Conservation (phyloP, 805 yeast species). For the Candida rishiriensis region DNA sequence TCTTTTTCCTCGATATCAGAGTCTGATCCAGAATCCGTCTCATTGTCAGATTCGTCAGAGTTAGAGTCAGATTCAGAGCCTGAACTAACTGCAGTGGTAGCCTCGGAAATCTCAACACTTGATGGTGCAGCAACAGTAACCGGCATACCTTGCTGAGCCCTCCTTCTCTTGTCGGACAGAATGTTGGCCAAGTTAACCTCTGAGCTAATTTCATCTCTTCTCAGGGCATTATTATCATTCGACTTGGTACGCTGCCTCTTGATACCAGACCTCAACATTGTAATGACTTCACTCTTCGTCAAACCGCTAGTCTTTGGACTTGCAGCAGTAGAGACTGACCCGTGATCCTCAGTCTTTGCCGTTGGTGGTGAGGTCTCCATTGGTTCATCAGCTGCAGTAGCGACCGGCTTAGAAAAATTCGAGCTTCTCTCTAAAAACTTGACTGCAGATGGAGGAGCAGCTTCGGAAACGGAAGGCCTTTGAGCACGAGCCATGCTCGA, state of each 20-base stretch:
- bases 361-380: neutral
- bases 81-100: conserved; percentile 7
- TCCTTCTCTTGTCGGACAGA: conserved; percentile 11
- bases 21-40: conserved; percentile 17
- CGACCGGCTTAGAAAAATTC: too few species aligned
- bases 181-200: conserved; percentile 23
- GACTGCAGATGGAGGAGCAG: too few species aligned
- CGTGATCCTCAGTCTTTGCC: neutral
- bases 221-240: conserved; percentile 19
- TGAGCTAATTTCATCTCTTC: conserved; percentile 23
- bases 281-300: neutral
- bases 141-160: conserved; percentile 2
- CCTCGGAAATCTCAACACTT: conserved; percentile 5
- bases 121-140: neutral
- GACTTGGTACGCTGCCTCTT: conserved; percentile 26
- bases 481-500: too few species aligned
- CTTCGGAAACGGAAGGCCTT: too few species aligned
- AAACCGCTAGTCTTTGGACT: neutral
- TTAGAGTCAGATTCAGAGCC: conserved; percentile 11
- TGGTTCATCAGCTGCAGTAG: too few species aligned
- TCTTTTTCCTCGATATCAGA: conserved; percentile 21
- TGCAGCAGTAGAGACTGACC: neutral
- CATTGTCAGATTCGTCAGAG: conserved; percentile 17
- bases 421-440: too few species aligned
- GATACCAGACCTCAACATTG: too few species aligned